Percentiles rank a stretch among this genome's conserved stretches.
Evolutionary conservation across 192 early-diverging fungal species (phyloP).

Genomic region (Jimgerdemannia flammicorona): DNA sequence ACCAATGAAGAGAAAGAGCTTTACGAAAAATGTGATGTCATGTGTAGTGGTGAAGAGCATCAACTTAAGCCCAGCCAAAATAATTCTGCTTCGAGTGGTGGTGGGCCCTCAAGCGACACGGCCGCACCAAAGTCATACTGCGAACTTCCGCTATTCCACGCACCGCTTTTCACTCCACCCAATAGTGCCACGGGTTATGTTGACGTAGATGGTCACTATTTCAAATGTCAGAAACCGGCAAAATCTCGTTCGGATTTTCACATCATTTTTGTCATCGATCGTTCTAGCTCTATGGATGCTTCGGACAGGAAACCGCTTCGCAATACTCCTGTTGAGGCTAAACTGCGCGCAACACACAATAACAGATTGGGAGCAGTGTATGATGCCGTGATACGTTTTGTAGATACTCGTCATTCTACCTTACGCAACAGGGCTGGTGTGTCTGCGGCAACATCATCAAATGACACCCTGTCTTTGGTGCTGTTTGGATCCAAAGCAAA

Average conservation of each 20-base stretch:
- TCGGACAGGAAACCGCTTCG: neutral
- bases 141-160: neutral
- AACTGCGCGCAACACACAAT: neutral
- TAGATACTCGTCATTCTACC: neutral
- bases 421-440: neutral
- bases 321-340: neutral
- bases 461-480: neutral
- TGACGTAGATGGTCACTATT: slow-evolving; percentile 28
- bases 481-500: neutral
- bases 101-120: neutral
- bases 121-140: neutral
- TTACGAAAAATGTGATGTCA: neutral
- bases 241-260: slow-evolving; percentile 11
- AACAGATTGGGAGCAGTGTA: slow-evolving; percentile 21
- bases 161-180: neutral
- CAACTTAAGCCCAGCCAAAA: neutral
- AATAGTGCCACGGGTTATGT: slow-evolving; percentile 1
- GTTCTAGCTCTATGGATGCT: slow-evolving; percentile 5
- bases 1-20: neutral
- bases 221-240: slow-evolving; percentile 26
- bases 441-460: neutral
- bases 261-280: slow-evolving; percentile 21
- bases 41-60: neutral
- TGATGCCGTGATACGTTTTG: slow-evolving; percentile 7
- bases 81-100: neutral